Conservation (phyloP, 148 eudicot species). For the Rhododendron molle region DNA sequence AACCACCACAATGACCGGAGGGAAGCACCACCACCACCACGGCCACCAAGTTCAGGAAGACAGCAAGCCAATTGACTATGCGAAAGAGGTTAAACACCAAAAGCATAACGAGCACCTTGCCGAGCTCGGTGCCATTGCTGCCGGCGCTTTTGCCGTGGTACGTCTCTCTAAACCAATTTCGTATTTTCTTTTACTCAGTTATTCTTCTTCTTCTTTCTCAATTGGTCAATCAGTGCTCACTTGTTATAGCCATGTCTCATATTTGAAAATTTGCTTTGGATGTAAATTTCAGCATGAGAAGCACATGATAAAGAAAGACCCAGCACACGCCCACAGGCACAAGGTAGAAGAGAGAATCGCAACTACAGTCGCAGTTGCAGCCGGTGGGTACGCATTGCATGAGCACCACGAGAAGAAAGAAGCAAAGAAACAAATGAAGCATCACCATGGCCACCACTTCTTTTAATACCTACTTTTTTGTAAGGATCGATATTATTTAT, state of each 20-base stretch:
- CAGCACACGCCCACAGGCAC: constrained; percentile 54
- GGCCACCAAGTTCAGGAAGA: constrained; percentile 3
- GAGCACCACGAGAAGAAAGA: constrained; percentile 64
- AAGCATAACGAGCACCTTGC: constrained; percentile 25
- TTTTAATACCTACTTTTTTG: background rate
- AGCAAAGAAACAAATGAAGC: constrained; percentile 37
- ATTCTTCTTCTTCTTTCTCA: too few relatives aligned
- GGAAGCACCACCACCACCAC: constrained; percentile 17
- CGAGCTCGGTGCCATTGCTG: constrained; percentile 32
- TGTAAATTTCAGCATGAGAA: constrained; percentile 40
- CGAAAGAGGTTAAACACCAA: constrained; percentile 43
- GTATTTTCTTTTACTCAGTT: too few relatives aligned
- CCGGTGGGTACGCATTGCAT: constrained; percentile 49
- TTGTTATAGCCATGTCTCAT: background rate
- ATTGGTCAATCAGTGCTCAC: background rate
- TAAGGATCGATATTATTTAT: background rate
- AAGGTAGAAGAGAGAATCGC: constrained; percentile 48
- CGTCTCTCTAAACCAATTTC: background rate
- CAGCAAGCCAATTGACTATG: constrained; percentile 8
- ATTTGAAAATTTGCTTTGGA: background rate
- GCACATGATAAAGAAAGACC: constrained; percentile 57
- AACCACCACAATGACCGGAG: constrained; percentile 10
- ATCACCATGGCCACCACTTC: constrained; percentile 32
- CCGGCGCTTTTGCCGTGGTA: constrained; percentile 49
- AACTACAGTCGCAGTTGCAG: constrained; percentile 41